Percentiles rank a stretch among this genome's conserved stretches.
These are phyloP conservation scores for Fragaria ananassa DNA, from an alignment of 306 rosid genomes.

Conservation along the genomic window DNA sequence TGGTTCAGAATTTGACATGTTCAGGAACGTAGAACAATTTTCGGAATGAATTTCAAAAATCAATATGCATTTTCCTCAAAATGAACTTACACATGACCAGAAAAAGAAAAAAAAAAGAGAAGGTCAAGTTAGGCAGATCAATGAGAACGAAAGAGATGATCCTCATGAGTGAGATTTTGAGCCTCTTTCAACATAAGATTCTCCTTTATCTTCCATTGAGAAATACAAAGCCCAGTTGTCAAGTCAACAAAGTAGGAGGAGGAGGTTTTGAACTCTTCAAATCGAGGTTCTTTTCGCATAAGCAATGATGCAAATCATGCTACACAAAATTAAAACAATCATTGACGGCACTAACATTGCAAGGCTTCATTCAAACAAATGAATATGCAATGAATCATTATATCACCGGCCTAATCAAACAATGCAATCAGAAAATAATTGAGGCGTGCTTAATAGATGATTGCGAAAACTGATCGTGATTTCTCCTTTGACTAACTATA, in stretches of 20 bases:
- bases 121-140: conserved; percentile 15
- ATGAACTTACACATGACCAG: too few species aligned
- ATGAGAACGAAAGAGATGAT: not conserved
- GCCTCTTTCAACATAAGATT: conserved; percentile 20
- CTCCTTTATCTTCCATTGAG: conserved; percentile 29
- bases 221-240: conserved; percentile 39
- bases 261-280: conserved; percentile 21
- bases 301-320: conserved; percentile 43
- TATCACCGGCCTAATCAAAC: conserved; percentile 27
- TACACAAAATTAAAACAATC: conserved; percentile 38
- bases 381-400: conserved; percentile 18
- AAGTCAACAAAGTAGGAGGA: conserved; percentile 28
- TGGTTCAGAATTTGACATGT: not conserved
- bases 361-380: conserved; percentile 33
- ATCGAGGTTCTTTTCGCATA: conserved; percentile 30
- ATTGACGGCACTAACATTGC: conserved; percentile 39
- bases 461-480: conserved; percentile 23
- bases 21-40: not conserved
- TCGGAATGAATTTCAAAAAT: not conserved
- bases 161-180: conserved; percentile 10
- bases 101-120: too few species aligned
- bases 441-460: conserved; percentile 28
- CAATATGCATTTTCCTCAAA: not conserved
- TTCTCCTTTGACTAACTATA: not conserved
- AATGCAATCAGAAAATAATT: conserved; percentile 25